These are phyloP conservation scores for Bimuria novae-zelandiae DNA, from an alignment of 2,329 filamentous ascomycete species.

Conservation along the genomic window DNA sequence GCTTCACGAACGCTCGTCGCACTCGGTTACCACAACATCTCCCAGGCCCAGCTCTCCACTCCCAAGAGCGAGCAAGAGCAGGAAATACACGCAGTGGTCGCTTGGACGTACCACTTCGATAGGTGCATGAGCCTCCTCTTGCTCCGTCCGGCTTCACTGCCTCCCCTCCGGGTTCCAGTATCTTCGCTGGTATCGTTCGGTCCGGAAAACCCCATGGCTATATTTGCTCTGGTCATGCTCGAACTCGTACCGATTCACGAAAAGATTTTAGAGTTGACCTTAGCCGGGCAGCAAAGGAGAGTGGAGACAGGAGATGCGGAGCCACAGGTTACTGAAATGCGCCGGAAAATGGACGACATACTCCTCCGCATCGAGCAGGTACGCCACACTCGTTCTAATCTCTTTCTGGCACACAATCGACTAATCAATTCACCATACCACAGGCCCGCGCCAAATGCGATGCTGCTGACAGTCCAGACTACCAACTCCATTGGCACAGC, in stretches of 20 bases:
- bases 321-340: slow-evolving; percentile 27
- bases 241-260: slow-evolving; percentile 36
- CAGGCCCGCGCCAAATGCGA: slow-evolving; percentile 13
- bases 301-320: slow-evolving; percentile 14
- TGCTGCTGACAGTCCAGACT: slow-evolving; percentile 23
- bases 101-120: slow-evolving; percentile 40
- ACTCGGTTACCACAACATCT: slow-evolving; percentile 36
- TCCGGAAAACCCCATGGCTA: slow-evolving; percentile 28
- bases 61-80: slow-evolving; percentile 26
- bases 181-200: slow-evolving; percentile 30
- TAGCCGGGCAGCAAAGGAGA: slow-evolving; percentile 17
- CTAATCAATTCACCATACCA: neutral
- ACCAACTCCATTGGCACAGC: slow-evolving; percentile 38
- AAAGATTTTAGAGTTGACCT: slow-evolving; percentile 31
- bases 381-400: neutral
- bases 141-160: slow-evolving; percentile 35
- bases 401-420: no score
- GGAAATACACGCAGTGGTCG: slow-evolving; percentile 34
- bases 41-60: slow-evolving; percentile 6
- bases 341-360: slow-evolving; percentile 29
- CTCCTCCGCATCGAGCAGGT: slow-evolving; percentile 29
- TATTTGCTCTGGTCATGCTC: slow-evolving; percentile 29
- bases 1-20: slow-evolving; percentile 39
- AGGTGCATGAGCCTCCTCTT: slow-evolving; percentile 36
- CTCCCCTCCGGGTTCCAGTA: slow-evolving; percentile 29